Percentiles rank a stretch among this genome's conserved stretches.
Conservation (phyloP, 345 rosid genomes). For the Geranium brycei region DNA sequence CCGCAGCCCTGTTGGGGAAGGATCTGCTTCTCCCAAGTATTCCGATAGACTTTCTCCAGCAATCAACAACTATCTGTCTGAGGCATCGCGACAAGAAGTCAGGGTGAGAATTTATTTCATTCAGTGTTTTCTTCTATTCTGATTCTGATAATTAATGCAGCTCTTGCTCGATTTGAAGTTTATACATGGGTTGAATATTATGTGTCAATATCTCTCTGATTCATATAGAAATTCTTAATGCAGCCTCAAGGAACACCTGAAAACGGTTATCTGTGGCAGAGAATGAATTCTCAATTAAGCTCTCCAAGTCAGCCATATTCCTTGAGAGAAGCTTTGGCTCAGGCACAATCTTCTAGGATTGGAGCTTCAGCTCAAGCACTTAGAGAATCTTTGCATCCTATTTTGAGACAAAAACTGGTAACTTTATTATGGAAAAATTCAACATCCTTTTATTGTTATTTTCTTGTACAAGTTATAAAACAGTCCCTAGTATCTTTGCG, state of each 20-base stretch:
- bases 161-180: too few relatives aligned
- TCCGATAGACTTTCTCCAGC: slow-evolving; percentile 98
- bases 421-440: slow-evolving; percentile 6
- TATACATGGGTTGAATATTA: too few relatives aligned
- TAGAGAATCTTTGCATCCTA: slow-evolving; percentile 89
- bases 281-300: slow-evolving; percentile 93
- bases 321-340: slow-evolving; percentile 94
- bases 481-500: too few relatives aligned
- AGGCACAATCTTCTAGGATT: slow-evolving; percentile 95
- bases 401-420: slow-evolving; percentile 93
- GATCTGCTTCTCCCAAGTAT: slow-evolving; percentile 86
- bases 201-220: too few relatives aligned
- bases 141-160: too few relatives aligned
- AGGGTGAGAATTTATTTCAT: not conserved
- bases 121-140: slow-evolving; percentile 4
- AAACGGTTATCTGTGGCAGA: slow-evolving; percentile 83
- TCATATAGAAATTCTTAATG: slow-evolving; percentile 7
- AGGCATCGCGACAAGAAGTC: too few relatives aligned
- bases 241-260: slow-evolving; percentile 96
- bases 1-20: slow-evolving; percentile 74
- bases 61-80: slow-evolving; percentile 29
- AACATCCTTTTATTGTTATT: not conserved
- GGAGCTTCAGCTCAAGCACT: slow-evolving; percentile 99
- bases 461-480: not conserved
- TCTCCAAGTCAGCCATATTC: slow-evolving; percentile 99